Evolutionary conservation across 164 flowering plant genomes (phyloP), one percentile per base, ranked within the genome.

Genomic region (Annona cherimola): DNA sequence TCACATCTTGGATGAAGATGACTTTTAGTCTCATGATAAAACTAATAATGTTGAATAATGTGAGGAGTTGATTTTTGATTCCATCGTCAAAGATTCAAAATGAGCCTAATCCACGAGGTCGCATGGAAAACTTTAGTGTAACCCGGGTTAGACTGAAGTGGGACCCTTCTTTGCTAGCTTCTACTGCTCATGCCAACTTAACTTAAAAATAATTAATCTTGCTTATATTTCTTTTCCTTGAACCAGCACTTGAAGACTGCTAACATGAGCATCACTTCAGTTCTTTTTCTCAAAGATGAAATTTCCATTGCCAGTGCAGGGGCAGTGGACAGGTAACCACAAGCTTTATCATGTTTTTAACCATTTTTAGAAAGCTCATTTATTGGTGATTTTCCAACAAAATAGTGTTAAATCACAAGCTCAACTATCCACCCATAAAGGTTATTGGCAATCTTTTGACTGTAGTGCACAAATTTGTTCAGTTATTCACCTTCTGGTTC

Each of bases 201-300:
- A 46, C 55, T 50, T 14, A 50, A 4, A 50, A 50, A 4, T 14
- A 50, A 14, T 6, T 4, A 50, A 50, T 50, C 55, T 50, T 7
- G 55, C 55, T 6, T 50, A 7, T 39, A 39, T 0, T 55, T 60
- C 45, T 57, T 42, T 44, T 62, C 16, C 67, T 0, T 72, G 61
- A 70, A 45, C 74, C 14, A 42, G 5, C 72, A 54, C 26, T 71
- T 74, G 69, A 83, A 94, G 98, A 87, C 88, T 72, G 89, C 91
- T 72, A 89, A 97, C 35, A 86, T 75, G 90, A 95, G 98, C 84
- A 87, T 93, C 46, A 93, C 99, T 44, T 90, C 99, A 35, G 97
- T 91, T 79, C 94, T 95, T 71, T 89, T 86, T 82, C 89, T 95
- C 45, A 89, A 86, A 76, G 98, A 95, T 80, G 97, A 86, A 79